These are phyloP conservation scores for Penicillium macrosclerotiorum DNA, from an alignment of 495 filamentous ascomycete species.

Conservation along the genomic window DNA sequence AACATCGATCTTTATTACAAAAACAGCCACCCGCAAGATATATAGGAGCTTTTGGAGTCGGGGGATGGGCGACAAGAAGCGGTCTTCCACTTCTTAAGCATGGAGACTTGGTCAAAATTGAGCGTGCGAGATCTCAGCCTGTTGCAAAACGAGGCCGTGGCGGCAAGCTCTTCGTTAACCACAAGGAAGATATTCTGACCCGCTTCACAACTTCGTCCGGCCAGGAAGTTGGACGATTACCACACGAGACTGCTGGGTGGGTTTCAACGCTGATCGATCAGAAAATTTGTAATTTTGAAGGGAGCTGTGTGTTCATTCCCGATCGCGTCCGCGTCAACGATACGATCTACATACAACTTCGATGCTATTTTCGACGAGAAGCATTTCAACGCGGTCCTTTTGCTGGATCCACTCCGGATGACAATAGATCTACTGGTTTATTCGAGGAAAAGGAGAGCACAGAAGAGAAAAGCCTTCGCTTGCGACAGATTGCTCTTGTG, in stretches of 20 bases:
- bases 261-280: conserved; percentile 92
- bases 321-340: conserved; percentile 86
- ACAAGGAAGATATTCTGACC: conserved; percentile 82
- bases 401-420: conserved; percentile 50
- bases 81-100: conserved; percentile 70
- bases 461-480: conserved; percentile 80
- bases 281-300: conserved; percentile 83
- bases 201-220: conserved; percentile 81
- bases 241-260: conserved; percentile 89
- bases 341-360: conserved; percentile 84
- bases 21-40: conserved; percentile 66
- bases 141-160: conserved; percentile 50
- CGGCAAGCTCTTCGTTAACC: conserved; percentile 48
- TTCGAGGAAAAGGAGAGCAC: conserved; percentile 82
- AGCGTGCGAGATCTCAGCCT: conserved; percentile 73
- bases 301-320: conserved; percentile 83
- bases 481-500: conserved; percentile 83
- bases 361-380: conserved; percentile 69
- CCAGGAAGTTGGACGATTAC: conserved; percentile 83
- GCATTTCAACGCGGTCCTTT: conserved; percentile 67
- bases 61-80: conserved; percentile 88
- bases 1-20: conserved; percentile 23
- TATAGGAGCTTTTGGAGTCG: conserved; percentile 87
- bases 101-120: conserved; percentile 77
- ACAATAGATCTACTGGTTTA: conserved; percentile 67